phyloP scores from a whole-genome alignment of 106 monocot species.

The Dioscorea dumetorum region DNA sequence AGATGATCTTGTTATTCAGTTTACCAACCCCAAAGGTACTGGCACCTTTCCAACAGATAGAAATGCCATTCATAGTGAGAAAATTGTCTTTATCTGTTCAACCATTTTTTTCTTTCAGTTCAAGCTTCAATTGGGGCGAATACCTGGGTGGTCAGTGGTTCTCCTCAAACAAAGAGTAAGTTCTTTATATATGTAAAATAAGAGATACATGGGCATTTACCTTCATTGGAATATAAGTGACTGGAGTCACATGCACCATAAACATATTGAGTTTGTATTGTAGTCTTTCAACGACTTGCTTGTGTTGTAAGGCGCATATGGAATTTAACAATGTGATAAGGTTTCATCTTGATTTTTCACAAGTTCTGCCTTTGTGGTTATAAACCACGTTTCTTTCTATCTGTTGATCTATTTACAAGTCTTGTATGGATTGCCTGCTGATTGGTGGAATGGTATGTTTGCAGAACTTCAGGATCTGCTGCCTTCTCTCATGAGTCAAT shows the following conservation, averaged over 20 bases:
- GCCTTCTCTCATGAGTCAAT: not conserved
- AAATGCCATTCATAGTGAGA: no score
- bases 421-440: no score
- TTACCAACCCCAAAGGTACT: constrained; percentile 7
- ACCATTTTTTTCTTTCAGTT: not conserved
- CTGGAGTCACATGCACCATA: no score
- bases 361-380: no score
- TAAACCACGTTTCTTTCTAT: no score
- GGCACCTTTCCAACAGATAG: not conserved
- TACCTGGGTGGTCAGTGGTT: constrained; percentile 14
- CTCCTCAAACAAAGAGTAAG: constrained; percentile 16
- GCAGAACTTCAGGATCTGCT: constrained; percentile 14
- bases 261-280: no score
- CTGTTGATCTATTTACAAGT: not conserved
- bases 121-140: constrained; percentile 17
- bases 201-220: no score
- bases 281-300: no score
- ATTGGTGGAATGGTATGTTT: not conserved
- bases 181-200: not conserved
- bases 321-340: no score
- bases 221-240: no score
- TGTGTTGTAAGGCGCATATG: no score
- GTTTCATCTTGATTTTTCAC: no score
- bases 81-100: not conserved
- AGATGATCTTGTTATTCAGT: constrained; percentile 13